phyloP scores from a whole-genome alignment of 257 asterid species.

The Osmanthus fragrans region DNA sequence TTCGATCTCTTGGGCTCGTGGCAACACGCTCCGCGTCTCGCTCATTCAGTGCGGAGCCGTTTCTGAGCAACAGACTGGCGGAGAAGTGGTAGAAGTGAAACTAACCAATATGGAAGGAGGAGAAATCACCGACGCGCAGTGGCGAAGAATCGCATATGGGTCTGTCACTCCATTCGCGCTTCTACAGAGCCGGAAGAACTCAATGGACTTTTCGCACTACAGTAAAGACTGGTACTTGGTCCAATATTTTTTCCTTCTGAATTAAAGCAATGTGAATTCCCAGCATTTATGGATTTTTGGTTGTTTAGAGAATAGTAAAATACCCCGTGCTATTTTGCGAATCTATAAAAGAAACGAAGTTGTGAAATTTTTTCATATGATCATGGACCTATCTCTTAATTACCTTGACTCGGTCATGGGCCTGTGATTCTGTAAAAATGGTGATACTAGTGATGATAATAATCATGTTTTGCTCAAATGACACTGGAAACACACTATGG shows the following conservation, averaged over 20 bases:
- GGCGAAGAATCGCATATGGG: conserved; percentile 83
- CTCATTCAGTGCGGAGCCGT: conserved; percentile 42
- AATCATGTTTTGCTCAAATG: not conserved
- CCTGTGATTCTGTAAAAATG: not conserved
- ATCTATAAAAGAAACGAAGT: not conserved
- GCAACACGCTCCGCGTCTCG: conserved; percentile 82
- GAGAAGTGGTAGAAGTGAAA: conserved; percentile 76
- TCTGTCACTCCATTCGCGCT: conserved; percentile 93
- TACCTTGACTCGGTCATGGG: not conserved
- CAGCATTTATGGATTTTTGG: not conserved
- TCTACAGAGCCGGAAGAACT: conserved; percentile 78
- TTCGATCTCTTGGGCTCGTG: conserved; percentile 86
- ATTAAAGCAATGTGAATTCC: not conserved
- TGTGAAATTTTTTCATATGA: not conserved
- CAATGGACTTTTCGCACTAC: conserved; percentile 40
- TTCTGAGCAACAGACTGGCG: conserved; percentile 38
- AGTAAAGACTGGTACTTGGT: conserved; percentile 58
- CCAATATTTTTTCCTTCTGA: not conserved
- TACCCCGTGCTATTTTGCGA: not conserved
- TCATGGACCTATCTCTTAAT: not conserved
- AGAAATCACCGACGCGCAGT: conserved; percentile 56
- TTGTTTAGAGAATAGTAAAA: not conserved
- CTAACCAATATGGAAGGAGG: conserved; percentile 52
- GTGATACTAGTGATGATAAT: not conserved
- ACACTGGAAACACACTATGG: not conserved